Evolutionary conservation across 2,329 filamentous ascomycete genomes (phyloP).

Genomic region (Colletotrichum sp.): DNA sequence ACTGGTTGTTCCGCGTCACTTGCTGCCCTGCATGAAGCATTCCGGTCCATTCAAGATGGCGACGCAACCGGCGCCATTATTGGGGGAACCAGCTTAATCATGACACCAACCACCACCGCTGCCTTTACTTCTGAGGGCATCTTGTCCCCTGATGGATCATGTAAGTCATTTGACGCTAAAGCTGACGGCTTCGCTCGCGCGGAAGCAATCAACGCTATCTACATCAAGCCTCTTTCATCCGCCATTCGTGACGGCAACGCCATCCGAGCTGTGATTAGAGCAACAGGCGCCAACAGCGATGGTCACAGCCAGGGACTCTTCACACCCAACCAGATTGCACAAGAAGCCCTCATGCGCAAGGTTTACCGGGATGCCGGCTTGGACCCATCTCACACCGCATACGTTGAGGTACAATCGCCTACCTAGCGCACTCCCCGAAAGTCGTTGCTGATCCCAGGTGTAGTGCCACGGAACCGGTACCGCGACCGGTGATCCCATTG

Average conservation of each 20-base stretch:
- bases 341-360: slow-evolving; percentile 30
- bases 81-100: slow-evolving; percentile 26
- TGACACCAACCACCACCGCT: slow-evolving; percentile 27
- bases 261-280: slow-evolving; percentile 33
- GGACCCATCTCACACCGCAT: not conserved
- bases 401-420: slow-evolving; percentile 22
- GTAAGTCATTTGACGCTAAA: slow-evolving; percentile 33
- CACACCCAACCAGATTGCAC: slow-evolving; percentile 38
- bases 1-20: slow-evolving; percentile 31
- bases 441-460: not conserved
- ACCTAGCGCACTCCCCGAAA: not conserved
- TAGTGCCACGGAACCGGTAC: slow-evolving; percentile 44
- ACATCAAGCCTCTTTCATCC: slow-evolving; percentile 44
- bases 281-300: slow-evolving; percentile 33
- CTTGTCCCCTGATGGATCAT: slow-evolving; percentile 17
- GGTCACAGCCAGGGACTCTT: slow-evolving; percentile 39
- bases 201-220: slow-evolving; percentile 42
- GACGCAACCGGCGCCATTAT: slow-evolving; percentile 25
- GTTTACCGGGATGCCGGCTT: not conserved
- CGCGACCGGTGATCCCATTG: slow-evolving; percentile 50
- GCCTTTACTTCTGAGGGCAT: slow-evolving; percentile 13
- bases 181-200: slow-evolving; percentile 48
- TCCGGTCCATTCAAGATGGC: slow-evolving; percentile 18
- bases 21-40: slow-evolving; percentile 26
- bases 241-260: slow-evolving; percentile 46